Evolutionary conservation across 805 yeast species (phyloP).

Genomic region (Yarrowia deformans): DNA sequence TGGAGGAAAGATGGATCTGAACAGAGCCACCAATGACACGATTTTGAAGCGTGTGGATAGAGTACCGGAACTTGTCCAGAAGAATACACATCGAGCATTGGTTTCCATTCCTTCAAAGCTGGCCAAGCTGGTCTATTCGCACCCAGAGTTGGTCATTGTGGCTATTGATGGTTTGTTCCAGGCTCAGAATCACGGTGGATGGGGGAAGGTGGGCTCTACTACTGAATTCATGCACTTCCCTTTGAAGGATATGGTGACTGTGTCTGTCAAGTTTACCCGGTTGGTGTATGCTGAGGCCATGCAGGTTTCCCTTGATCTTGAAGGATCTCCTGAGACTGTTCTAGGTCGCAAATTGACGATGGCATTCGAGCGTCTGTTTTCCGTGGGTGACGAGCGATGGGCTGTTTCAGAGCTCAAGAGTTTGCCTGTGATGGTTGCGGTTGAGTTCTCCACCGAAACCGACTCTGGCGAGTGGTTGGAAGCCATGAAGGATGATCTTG

Average conservation of each 20-base stretch:
- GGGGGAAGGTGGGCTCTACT: neutral
- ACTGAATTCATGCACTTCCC: neutral
- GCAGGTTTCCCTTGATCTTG: neutral
- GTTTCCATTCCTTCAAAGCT: slow-evolving; percentile 4
- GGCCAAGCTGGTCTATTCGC: slow-evolving; percentile 17
- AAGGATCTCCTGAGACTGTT: neutral
- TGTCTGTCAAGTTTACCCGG: slow-evolving; percentile 24
- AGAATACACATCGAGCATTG: slow-evolving; percentile 11
- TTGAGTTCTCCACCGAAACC: neutral
- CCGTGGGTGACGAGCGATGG: slow-evolving; percentile 28
- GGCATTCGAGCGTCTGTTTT: slow-evolving; percentile 26
- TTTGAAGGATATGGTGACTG: slow-evolving; percentile 39
- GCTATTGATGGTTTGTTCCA: slow-evolving; percentile 19
- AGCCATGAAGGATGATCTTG: slow-evolving; percentile 36
- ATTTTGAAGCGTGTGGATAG: slow-evolving; percentile 15
- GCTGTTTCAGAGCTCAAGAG: slow-evolving; percentile 10
- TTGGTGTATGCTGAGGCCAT: slow-evolving; percentile 25
- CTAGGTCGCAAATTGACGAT: slow-evolving; percentile 1
- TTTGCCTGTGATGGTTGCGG: neutral
- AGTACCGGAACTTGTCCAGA: neutral
- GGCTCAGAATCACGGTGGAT: slow-evolving; percentile 23
- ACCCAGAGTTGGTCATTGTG: slow-evolving; percentile 15
- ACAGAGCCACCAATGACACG: slow-evolving; percentile 14
- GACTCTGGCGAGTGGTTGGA: slow-evolving; percentile 27
- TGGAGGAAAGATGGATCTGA: neutral